phyloP scores from a whole-genome alignment of 2,329 filamentous ascomycete species.

The Massarina eburnea region DNA sequence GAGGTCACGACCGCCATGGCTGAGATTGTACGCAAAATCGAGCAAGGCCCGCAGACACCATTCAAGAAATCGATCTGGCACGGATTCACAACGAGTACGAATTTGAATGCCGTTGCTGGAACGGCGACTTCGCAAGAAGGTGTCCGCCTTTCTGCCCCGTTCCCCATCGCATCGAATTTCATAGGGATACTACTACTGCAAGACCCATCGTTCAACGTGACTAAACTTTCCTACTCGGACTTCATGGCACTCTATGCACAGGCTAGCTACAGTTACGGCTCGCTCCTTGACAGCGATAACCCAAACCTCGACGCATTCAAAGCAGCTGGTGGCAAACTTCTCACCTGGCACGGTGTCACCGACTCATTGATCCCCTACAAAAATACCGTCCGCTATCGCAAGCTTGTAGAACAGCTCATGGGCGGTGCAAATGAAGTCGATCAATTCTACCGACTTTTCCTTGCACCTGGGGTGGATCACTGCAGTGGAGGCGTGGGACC shows the following conservation, averaged over 20 bases:
- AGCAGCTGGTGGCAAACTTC: constrained; percentile 25
- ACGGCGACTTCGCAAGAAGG: constrained; percentile 17
- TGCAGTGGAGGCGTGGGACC: constrained; percentile 24
- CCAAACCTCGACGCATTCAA: constrained; percentile 26
- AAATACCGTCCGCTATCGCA: constrained; percentile 27
- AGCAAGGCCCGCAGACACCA: constrained; percentile 18
- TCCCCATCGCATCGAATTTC: constrained; percentile 19
- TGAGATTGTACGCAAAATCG: constrained; percentile 18
- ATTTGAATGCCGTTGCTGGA: constrained; percentile 11
- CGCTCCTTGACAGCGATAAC: constrained; percentile 23
- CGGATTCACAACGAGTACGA: constrained; percentile 3
- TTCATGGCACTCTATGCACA: constrained; percentile 21
- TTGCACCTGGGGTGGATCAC: constrained; percentile 32
- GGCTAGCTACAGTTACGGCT: constrained; percentile 21
- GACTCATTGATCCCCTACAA: constrained; percentile 29
- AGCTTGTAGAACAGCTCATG: constrained; percentile 25
- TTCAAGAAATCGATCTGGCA: constrained; percentile 12
- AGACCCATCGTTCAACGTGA: constrained; percentile 14
- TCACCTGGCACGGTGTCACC: constrained; percentile 31
- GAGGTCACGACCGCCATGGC: constrained; percentile 24
- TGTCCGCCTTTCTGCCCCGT: constrained; percentile 17
- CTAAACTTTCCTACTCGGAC: constrained; percentile 14
- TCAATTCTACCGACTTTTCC: constrained; percentile 34
- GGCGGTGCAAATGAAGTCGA: constrained; percentile 26
- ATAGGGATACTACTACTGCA: constrained; percentile 19